These are phyloP conservation scores for Mesotaenium endlicherianum DNA, from an alignment of 139 green algal genomes.

Conservation along the genomic window DNA sequence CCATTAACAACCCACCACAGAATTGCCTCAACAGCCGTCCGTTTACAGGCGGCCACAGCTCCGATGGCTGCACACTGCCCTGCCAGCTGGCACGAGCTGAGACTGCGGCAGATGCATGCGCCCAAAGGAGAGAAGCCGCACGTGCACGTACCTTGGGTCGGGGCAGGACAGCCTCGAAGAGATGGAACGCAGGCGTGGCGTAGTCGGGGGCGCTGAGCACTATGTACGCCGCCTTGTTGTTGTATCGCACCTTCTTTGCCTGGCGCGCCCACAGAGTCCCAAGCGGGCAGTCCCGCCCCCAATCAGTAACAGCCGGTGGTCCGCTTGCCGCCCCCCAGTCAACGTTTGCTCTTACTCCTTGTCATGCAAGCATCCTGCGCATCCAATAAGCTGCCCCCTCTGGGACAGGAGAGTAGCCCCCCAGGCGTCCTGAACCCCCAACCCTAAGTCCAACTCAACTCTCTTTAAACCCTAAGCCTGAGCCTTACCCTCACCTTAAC, in stretches of 20 bases:
- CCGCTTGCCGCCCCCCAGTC: too few species aligned
- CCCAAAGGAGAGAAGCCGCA: not conserved
- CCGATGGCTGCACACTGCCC: not conserved
- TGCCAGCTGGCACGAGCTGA: not conserved
- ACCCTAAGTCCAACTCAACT: too few species aligned
- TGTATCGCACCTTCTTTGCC: constrained; percentile 28
- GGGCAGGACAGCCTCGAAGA: constrained; percentile 43
- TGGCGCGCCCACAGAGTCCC: not conserved
- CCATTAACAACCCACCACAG: not conserved
- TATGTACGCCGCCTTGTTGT: constrained; percentile 43
- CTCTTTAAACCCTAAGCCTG: too few species aligned
- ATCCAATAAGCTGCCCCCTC: too few species aligned
- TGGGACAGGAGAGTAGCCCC: too few species aligned
- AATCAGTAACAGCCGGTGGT: too few species aligned
- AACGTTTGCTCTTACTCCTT: too few species aligned
- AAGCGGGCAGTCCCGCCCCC: too few species aligned
- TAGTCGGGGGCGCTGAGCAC: constrained; percentile 39
- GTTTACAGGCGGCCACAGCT: not conserved
- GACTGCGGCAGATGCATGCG: not conserved
- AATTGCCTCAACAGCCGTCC: not conserved
- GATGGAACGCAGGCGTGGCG: not conserved
- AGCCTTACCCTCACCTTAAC: too few species aligned
- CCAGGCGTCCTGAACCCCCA: too few species aligned
- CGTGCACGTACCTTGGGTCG: constrained; percentile 20
- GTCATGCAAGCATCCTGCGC: too few species aligned